A percentile compares a stretch with the other conserved stretches of the same genome.
These are phyloP conservation scores for Candida nemodendra DNA, from an alignment of 805 yeast genomes.

Conservation along the genomic window DNA sequence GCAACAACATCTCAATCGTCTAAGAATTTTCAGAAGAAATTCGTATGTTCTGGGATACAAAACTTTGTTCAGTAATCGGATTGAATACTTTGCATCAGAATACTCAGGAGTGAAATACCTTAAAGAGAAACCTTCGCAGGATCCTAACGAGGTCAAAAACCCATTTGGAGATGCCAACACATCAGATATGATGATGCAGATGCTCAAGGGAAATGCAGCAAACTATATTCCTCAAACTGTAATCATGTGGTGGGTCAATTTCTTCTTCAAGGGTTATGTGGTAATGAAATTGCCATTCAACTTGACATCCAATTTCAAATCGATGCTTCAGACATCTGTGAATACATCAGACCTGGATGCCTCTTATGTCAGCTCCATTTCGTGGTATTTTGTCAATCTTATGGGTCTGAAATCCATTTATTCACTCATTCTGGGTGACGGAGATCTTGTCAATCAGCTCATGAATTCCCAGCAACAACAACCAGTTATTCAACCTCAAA, in stretches of 20 bases:
- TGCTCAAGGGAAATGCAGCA: constrained; percentile 79
- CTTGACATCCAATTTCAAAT: constrained; percentile 81
- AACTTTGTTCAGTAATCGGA: constrained; percentile 54
- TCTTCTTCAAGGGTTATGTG: constrained; percentile 88
- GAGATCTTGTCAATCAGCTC: constrained; percentile 44
- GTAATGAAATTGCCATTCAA: constrained; percentile 91
- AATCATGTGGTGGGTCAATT: constrained; percentile 95
- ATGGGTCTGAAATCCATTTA: constrained; percentile 81
- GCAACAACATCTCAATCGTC: constrained; percentile 60
- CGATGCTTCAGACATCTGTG: constrained; percentile 88
- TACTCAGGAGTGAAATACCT: constrained; percentile 45
- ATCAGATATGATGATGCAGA: constrained; percentile 68
- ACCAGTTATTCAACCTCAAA: constrained; percentile 29
- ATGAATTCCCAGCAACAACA: constrained; percentile 40
- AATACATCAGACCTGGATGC: constrained; percentile 82
- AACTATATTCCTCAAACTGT: constrained; percentile 88
- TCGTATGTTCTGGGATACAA: constrained; percentile 43
- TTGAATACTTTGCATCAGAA: constrained; percentile 48
- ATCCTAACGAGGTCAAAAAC: constrained; percentile 43
- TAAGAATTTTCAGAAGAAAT: constrained; percentile 56
- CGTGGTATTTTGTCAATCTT: constrained; percentile 92
- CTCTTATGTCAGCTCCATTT: constrained; percentile 87
- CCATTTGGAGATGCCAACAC: constrained; percentile 71
- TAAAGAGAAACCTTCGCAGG: constrained; percentile 44
- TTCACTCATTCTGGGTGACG: constrained; percentile 61